These are phyloP conservation scores for Scytalidium sp. DNA, from an alignment of 2,329 filamentous ascomycete genomes.

Conservation along the genomic window DNA sequence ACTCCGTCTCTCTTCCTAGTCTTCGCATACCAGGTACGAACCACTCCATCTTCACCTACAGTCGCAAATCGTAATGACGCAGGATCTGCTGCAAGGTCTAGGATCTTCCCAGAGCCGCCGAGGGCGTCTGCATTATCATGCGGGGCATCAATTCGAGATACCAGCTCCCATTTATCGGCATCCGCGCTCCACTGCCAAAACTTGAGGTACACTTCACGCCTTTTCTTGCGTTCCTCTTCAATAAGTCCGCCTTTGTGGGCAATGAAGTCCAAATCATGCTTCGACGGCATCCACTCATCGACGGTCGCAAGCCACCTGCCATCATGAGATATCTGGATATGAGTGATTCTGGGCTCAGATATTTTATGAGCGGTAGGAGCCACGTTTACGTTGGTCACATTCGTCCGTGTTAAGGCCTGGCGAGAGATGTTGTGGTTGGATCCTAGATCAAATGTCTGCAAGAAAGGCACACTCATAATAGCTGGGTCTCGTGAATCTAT, in stretches of 20 bases:
- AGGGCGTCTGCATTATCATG: slow-evolving; percentile 59
- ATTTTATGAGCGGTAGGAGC: slow-evolving; percentile 70
- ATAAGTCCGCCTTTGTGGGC: slow-evolving; percentile 40
- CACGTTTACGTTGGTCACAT: slow-evolving; percentile 76
- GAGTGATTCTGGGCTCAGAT: slow-evolving; percentile 72
- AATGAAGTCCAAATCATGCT: slow-evolving; percentile 62
- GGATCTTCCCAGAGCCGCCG: slow-evolving; percentile 51
- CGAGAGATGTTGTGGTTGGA: slow-evolving; percentile 75
- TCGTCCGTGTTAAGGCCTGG: slow-evolving; percentile 86
- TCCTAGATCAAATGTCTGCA: slow-evolving; percentile 87
- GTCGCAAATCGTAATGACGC: slow-evolving; percentile 73
- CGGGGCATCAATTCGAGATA: slow-evolving; percentile 79
- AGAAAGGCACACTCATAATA: slow-evolving; percentile 54
- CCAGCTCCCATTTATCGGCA: slow-evolving; percentile 65
- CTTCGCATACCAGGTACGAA: slow-evolving; percentile 80
- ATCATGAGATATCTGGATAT: slow-evolving; percentile 73
- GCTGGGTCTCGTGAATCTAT: slow-evolving; percentile 47
- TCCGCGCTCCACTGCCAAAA: slow-evolving; percentile 74
- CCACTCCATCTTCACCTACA: slow-evolving; percentile 73
- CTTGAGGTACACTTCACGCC: slow-evolving; percentile 77
- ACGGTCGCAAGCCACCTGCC: slow-evolving; percentile 89
- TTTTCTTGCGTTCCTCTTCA: slow-evolving; percentile 46
- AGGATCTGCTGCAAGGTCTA: slow-evolving; percentile 72
- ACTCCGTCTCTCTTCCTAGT: slow-evolving; percentile 66
- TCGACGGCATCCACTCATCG: slow-evolving; percentile 82